Conservation (phyloP, 2,329 filamentous ascomycete genomes). For the Gliomastix tumulicola region DNA sequence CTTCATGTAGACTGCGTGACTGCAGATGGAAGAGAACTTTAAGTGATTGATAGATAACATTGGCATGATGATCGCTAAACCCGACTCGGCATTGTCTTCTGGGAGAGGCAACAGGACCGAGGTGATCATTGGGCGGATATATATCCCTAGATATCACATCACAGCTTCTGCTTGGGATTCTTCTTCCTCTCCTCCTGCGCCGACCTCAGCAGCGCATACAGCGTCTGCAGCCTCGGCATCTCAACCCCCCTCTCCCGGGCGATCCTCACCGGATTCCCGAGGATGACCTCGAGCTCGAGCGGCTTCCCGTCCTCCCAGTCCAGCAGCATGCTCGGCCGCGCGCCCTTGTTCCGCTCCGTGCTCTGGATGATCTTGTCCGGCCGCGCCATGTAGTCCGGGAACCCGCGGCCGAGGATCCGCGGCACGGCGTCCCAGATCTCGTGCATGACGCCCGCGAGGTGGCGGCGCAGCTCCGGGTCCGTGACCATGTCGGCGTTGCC, state of each 20-base stretch:
- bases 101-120: too few species aligned
- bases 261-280: constrained; percentile 63
- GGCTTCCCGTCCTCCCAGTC: constrained; percentile 62
- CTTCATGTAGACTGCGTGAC: too few species aligned
- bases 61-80: too few species aligned
- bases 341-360: constrained; percentile 57
- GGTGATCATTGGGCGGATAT: too few species aligned
- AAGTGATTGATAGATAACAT: too few species aligned
- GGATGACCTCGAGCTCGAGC: constrained; percentile 66
- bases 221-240: constrained; percentile 58
- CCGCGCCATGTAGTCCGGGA: constrained; percentile 50
- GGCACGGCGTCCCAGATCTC: constrained; percentile 62
- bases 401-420: constrained; percentile 51
- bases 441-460: constrained; percentile 60
- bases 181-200: constrained; percentile 47
- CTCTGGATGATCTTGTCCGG: constrained; percentile 57
- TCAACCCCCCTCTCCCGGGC: constrained; percentile 55
- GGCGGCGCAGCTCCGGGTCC: constrained; percentile 54
- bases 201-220: constrained; percentile 60
- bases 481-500: constrained; percentile 60
- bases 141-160: too few species aligned
- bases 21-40: too few species aligned
- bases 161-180: constrained; percentile 25
- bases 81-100: too few species aligned
- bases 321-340: constrained; percentile 59